Percentiles rank a stretch among this genome's conserved stretches.
These are phyloP conservation scores for Arthrobotrys entomopaga DNA, from an alignment of 2,329 filamentous ascomycete species.

Conservation along the genomic window DNA sequence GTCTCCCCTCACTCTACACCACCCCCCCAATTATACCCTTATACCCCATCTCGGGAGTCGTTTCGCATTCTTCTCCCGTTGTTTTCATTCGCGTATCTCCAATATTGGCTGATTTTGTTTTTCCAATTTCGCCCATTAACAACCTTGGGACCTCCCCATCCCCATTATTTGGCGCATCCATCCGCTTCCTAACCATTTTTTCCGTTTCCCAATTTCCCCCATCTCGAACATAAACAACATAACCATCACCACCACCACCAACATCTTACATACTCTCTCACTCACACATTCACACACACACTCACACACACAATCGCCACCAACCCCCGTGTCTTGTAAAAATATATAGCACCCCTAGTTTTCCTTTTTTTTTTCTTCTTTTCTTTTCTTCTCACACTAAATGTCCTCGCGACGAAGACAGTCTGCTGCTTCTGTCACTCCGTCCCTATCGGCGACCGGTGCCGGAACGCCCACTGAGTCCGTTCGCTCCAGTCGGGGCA, in stretches of 20 bases:
- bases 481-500: constrained; percentile 39
- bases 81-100: constrained; percentile 46
- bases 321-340: background rate
- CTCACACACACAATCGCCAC: background rate
- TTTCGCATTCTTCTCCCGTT: constrained; percentile 14
- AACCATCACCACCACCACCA: background rate
- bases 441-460: constrained; percentile 50
- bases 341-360: background rate
- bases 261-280: background rate
- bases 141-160: background rate
- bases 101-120: constrained; percentile 46
- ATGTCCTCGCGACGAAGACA: constrained; percentile 55
- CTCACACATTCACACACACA: background rate
- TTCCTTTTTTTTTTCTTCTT: background rate
- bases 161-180: constrained; percentile 44
- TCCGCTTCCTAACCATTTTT: background rate
- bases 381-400: constrained; percentile 13
- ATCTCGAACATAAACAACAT: background rate
- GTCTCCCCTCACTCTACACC: constrained; percentile 6
- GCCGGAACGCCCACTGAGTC: constrained; percentile 50
- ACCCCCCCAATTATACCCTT: background rate
- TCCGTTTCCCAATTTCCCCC: background rate
- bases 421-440: constrained; percentile 49
- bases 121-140: constrained; percentile 30
- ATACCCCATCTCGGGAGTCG: background rate